phyloP scores from a whole-genome alignment of 2,329 filamentous ascomycete genomes.

The Curvularia hawaiiensis region DNA sequence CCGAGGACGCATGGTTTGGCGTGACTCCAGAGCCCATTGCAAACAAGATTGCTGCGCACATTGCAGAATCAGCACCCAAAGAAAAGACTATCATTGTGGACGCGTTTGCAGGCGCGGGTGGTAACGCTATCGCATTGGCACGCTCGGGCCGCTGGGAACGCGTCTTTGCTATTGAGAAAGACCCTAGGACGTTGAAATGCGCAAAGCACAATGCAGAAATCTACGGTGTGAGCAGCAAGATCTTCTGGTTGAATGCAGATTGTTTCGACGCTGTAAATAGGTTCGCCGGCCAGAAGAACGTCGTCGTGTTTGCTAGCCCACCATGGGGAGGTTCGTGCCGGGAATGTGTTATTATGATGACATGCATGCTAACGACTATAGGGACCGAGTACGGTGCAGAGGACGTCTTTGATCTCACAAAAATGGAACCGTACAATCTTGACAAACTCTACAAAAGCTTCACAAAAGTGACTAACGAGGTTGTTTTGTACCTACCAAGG shows the following conservation, averaged over 20 bases:
- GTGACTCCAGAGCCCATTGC: constrained; percentile 87
- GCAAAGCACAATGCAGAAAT: constrained; percentile 90
- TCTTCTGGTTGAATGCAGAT: constrained; percentile 87
- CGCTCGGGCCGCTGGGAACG: constrained; percentile 77
- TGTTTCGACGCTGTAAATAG: constrained; percentile 75
- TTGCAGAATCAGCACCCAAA: constrained; percentile 61
- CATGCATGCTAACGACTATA: constrained; percentile 34
- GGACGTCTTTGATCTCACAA: constrained; percentile 78
- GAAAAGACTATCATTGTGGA: constrained; percentile 76
- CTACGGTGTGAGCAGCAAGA: constrained; percentile 77
- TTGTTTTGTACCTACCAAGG: constrained; percentile 82
- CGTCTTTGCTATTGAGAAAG: constrained; percentile 87
- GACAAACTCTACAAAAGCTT: constrained; percentile 50
- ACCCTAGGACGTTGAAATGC: constrained; percentile 79
- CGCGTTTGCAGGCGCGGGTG: constrained; percentile 88
- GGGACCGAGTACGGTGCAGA: constrained; percentile 67
- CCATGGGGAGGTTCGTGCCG: constrained; percentile 71
- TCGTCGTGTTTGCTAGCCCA: constrained; percentile 72
- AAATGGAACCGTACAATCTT: constrained; percentile 86
- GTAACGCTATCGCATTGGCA: constrained; percentile 95
- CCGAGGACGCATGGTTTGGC: constrained; percentile 94
- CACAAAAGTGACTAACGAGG: constrained; percentile 51
- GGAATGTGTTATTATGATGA: background rate
- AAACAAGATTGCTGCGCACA: constrained; percentile 72
- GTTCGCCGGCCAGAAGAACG: constrained; percentile 57